phyloP scores from a whole-genome alignment of 1,139 yeast genomes.

The Blastobotrys proliferans region DNA sequence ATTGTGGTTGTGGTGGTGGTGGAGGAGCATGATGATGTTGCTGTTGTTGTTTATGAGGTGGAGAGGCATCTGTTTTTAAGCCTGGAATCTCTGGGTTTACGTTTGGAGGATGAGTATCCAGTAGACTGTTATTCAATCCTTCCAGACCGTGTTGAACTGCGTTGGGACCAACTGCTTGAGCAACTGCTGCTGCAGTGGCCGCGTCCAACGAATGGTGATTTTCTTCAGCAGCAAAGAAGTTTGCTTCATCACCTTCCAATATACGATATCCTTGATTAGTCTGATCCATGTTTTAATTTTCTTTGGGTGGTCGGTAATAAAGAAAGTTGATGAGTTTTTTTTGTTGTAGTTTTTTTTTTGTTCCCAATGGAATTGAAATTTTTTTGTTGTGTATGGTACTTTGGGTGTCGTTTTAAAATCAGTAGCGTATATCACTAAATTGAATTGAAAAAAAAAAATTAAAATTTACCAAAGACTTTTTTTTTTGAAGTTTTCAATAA shows the following conservation, averaged over 20 bases:
- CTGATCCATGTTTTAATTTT: slow-evolving; percentile 4
- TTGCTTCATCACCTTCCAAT: slow-evolving; percentile 11
- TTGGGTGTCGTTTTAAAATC: too few species aligned
- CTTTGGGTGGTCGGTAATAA: background rate
- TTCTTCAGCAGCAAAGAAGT: slow-evolving; percentile 10
- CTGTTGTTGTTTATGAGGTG: background rate
- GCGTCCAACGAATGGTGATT: slow-evolving; percentile 12
- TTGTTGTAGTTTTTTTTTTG: background rate
- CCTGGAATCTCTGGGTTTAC: slow-evolving; percentile 7
- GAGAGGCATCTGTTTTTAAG: background rate
- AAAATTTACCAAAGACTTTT: too few species aligned
- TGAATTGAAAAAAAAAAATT: too few species aligned
- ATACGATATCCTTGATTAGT: slow-evolving; percentile 8
- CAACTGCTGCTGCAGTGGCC: slow-evolving; percentile 14
- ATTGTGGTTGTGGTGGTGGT: background rate
- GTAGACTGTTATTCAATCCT: background rate
- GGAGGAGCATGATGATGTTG: slow-evolving; percentile 1
- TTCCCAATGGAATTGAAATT: background rate
- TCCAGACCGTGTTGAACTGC: slow-evolving; percentile 8
- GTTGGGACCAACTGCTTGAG: slow-evolving; percentile 10
- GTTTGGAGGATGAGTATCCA: slow-evolving; percentile 4
- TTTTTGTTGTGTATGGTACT: too few species aligned
- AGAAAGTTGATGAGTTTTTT: background rate
- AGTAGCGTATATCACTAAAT: too few species aligned
- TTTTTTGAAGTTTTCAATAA: too few species aligned